Percentiles rank a stretch among this genome's conserved stretches.
These are phyloP conservation scores for Chalciporus pseudorubinellus DNA, from an alignment of 768 basidiomycete genomes.

Conservation along the genomic window DNA sequence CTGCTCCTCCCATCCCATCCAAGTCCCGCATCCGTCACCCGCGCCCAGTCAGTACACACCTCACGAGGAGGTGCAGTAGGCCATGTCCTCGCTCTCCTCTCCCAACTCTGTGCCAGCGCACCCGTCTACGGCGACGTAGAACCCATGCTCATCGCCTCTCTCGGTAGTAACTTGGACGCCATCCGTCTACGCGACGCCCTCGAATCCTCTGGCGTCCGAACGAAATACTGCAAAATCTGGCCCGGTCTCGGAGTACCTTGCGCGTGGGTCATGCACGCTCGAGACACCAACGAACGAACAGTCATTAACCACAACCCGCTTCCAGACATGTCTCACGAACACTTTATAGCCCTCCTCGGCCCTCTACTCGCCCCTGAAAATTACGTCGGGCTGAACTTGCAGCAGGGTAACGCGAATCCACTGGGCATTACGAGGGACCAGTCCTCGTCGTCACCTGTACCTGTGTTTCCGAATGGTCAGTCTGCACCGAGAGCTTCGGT, in stretches of 20 bases:
- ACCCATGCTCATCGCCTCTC: slow-evolving; percentile 68
- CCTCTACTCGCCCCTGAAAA: slow-evolving; percentile 84
- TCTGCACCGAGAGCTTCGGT: slow-evolving; percentile 35
- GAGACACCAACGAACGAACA: slow-evolving; percentile 62
- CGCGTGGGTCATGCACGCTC: slow-evolving; percentile 78
- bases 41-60: slow-evolving; percentile 70
- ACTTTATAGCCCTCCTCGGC: slow-evolving; percentile 76
- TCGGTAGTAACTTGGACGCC: slow-evolving; percentile 73
- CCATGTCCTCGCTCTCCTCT: slow-evolving; percentile 64
- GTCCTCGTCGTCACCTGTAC: slow-evolving; percentile 27
- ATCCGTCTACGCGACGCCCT: slow-evolving; percentile 59
- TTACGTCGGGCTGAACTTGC: slow-evolving; percentile 40
- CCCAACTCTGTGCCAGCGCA: slow-evolving; percentile 51
- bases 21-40: slow-evolving; percentile 51
- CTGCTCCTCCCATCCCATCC: slow-evolving; percentile 63
- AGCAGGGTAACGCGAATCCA: slow-evolving; percentile 16
- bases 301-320: slow-evolving; percentile 87
- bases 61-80: slow-evolving; percentile 72
- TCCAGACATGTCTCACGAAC: slow-evolving; percentile 83
- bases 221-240: slow-evolving; percentile 73
- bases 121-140: slow-evolving; percentile 35
- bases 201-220: slow-evolving; percentile 64
- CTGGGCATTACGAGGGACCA: slow-evolving; percentile 22
- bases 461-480: slow-evolving; percentile 23
- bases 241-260: slow-evolving; percentile 69